These are phyloP conservation scores for Trichoderma koningii DNA, from an alignment of 2,329 filamentous ascomycete species.

Conservation along the genomic window DNA sequence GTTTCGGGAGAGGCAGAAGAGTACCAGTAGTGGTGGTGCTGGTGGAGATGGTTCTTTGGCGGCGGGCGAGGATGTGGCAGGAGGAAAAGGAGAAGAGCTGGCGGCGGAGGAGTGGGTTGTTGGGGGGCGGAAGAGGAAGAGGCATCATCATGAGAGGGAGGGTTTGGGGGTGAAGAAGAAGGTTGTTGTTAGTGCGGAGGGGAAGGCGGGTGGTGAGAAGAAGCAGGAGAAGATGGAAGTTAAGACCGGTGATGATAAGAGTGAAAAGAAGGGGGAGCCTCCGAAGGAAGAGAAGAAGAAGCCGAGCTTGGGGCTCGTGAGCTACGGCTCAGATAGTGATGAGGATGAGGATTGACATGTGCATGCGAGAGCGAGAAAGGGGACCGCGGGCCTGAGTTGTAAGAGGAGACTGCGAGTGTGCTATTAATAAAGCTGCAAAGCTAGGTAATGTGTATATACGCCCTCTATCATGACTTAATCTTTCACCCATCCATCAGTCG, in stretches of 20 bases:
- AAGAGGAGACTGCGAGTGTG: constrained; percentile 16
- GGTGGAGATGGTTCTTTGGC: constrained; percentile 30
- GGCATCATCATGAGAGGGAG: constrained; percentile 37
- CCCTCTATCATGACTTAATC: constrained; percentile 17
- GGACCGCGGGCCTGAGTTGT: neutral
- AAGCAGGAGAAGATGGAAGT: constrained; percentile 3
- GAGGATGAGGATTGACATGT: constrained; percentile 44
- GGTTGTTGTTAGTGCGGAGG: constrained; percentile 29
- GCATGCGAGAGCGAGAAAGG: neutral
- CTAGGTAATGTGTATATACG: constrained; percentile 26
- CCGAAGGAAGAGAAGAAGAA: constrained; percentile 29
- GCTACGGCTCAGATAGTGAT: constrained; percentile 56
- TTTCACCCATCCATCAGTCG: neutral
- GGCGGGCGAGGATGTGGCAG: constrained; percentile 33
- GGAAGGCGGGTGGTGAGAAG: constrained; percentile 20
- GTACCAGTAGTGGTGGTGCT: constrained; percentile 23
- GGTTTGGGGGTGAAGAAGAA: constrained; percentile 40
- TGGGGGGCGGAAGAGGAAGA: constrained; percentile 43
- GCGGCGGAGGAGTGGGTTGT: constrained; percentile 40
- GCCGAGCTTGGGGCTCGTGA: constrained; percentile 49
- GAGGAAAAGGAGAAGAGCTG: neutral
- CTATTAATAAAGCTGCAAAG: constrained; percentile 23
- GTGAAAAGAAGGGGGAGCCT: constrained; percentile 32
- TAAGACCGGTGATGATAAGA: neutral
- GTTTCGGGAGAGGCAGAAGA: constrained; percentile 56